Evolutionary conservation across 257 asterid genomes (phyloP), one percentile per base, ranked within the genome.

Genomic region (Solanum pinnatisectum): DNA sequence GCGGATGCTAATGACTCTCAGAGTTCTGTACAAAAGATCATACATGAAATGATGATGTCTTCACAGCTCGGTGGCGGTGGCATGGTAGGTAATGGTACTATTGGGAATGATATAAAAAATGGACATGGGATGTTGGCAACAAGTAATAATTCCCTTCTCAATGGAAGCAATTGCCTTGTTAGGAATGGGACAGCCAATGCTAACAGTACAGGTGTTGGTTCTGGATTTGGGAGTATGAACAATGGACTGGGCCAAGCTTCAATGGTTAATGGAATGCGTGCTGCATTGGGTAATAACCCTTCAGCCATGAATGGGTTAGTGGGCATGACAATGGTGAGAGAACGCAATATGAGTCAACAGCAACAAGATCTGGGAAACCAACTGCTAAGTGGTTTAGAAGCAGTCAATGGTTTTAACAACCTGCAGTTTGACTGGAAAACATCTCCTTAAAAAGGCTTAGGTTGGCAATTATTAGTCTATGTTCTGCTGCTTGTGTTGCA

Each of bases 391-490:
- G 96, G 98, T 68, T 92, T 94, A 56, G 99, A 98, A 88, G 95
- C 98, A 27, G 96, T 91, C 63, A 93, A 95, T 71, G 98, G 98
- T 73, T 97, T 90, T 49, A 96, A 94, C 88, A 93, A 94, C 91
- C 97, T 95, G 91, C 99, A 94, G 81, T 97, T 95, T 81, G 98
- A 97, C 88, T 97, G 98, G 98, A 94, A 97, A 88, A 23, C 93
- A 23, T 97, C 99, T 86, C 96, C 98, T 3, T 95, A 90, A 93
- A n/a, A 56, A 56, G 65, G 65, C 18, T 56, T 10, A 56, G 10
- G 65, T 18, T 56, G n/a, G 65, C 65, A 56, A 56, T 56, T 56
- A 56, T 56, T 56, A 6, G 65, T 0, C n/a, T 56, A 56, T 56
- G 65, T 56, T 56, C n/a, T 18, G 5, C 68, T 49, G 85, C 70